Conservation (phyloP, 352 stramenopile genomes). For the Phytophthora capsici region DNA sequence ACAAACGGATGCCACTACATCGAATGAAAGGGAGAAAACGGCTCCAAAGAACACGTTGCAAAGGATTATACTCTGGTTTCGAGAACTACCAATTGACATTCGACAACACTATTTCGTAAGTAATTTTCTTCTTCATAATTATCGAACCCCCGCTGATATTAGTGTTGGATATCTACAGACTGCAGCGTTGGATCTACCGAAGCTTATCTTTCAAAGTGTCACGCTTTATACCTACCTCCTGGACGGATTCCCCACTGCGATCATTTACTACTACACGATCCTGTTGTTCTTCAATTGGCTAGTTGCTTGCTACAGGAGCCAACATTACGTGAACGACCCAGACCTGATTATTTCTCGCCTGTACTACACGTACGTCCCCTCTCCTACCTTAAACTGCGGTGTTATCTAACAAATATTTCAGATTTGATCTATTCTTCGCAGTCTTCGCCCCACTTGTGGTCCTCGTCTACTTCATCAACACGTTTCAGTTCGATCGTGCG, state of each 20-base stretch:
- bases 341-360: constrained; percentile 42
- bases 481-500: constrained; percentile 48
- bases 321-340: constrained; percentile 36
- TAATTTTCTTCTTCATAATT: neutral
- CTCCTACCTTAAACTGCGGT: neutral
- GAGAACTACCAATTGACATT: constrained; percentile 11
- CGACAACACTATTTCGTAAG: constrained; percentile 27
- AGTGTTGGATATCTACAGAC: constrained; percentile 43
- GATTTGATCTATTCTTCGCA: constrained; percentile 60
- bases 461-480: constrained; percentile 39
- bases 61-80: constrained; percentile 3
- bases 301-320: constrained; percentile 51
- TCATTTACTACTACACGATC: constrained; percentile 49
- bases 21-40: neutral
- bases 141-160: no score
- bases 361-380: constrained; percentile 26
- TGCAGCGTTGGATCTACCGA: constrained; percentile 47
- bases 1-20: no score
- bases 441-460: constrained; percentile 52
- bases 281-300: constrained; percentile 49
- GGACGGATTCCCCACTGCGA: constrained; percentile 41
- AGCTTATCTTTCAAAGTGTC: constrained; percentile 50
- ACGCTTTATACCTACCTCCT: constrained; percentile 45
- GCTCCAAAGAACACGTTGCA: neutral
- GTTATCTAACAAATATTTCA: constrained; percentile 6